Evolutionary conservation across 1,284 basidiomycete genomes (phyloP).

Genomic region (Cystobasidium pallidum): DNA sequence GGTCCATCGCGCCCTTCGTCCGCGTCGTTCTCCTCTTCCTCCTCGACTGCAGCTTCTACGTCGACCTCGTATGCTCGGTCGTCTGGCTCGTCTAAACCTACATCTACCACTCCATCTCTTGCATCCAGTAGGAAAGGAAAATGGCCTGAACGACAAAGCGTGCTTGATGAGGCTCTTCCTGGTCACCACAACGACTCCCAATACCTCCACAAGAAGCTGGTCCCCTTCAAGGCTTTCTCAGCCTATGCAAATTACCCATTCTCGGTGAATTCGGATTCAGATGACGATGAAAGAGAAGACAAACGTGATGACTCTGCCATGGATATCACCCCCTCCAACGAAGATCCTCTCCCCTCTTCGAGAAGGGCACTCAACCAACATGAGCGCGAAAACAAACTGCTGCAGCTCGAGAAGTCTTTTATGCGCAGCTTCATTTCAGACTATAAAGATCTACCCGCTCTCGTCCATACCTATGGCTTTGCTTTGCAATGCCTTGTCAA

Average conservation of each 20-base stretch:
- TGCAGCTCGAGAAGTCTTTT: slow-evolving; percentile 43
- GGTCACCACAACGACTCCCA: background rate
- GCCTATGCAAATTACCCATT: slow-evolving; percentile 46
- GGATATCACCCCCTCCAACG: background rate
- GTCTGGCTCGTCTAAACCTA: background rate
- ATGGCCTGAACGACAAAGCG: background rate
- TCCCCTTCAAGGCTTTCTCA: slow-evolving; percentile 52
- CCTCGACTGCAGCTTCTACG: slow-evolving; percentile 12
- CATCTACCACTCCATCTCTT: background rate
- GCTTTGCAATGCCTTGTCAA: slow-evolving; percentile 98
- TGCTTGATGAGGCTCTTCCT: background rate
- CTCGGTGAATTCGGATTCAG: slow-evolving; percentile 1
- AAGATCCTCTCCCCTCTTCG: background rate
- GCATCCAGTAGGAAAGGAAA: slow-evolving; percentile 13
- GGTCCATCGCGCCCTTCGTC: background rate
- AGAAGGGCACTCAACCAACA: slow-evolving; percentile 13
- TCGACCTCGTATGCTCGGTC: slow-evolving; percentile 26
- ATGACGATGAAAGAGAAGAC: background rate
- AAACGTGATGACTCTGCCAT: background rate
- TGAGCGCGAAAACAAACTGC: slow-evolving; percentile 72
- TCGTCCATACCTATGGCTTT: slow-evolving; percentile 67
- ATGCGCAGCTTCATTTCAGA: slow-evolving; percentile 51
- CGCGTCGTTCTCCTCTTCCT: background rate
- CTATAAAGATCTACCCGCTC: slow-evolving; percentile 58
- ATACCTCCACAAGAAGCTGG: slow-evolving; percentile 45